phyloP scores from a whole-genome alignment of 1,139 yeast genomes.

The Casaregolazyma lundiana region DNA sequence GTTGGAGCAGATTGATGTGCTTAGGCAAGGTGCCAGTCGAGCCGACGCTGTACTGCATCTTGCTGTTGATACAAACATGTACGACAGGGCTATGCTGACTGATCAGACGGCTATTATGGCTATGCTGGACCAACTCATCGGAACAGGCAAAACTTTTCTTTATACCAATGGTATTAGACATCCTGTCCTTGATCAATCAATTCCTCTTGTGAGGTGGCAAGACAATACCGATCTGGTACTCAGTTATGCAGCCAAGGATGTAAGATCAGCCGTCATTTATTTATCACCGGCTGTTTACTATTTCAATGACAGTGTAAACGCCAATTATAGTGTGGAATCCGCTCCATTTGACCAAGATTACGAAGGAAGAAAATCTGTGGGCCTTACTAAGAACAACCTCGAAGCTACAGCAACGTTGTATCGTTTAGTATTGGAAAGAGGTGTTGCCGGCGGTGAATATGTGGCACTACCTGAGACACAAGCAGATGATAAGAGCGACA shows the following conservation, averaged over 20 bases:
- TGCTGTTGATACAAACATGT: constrained; percentile 30
- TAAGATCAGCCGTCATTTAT: constrained; percentile 4
- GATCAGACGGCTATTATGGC: constrained; percentile 27
- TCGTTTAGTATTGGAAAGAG: constrained; percentile 30
- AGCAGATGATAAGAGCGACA: not conserved
- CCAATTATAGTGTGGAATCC: constrained; percentile 2
- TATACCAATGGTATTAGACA: constrained; percentile 2
- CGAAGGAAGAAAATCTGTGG: not conserved
- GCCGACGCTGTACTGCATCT: constrained; percentile 36
- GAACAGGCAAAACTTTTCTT: constrained; percentile 22
- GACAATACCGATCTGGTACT: not conserved
- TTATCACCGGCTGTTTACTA: constrained; percentile 11
- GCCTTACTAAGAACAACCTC: not conserved
- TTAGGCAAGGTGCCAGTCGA: constrained; percentile 28
- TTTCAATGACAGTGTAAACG: constrained; percentile 17
- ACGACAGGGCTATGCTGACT: constrained; percentile 13
- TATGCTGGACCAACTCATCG: constrained; percentile 27
- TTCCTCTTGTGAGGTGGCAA: not conserved
- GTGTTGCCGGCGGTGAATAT: constrained; percentile 12
- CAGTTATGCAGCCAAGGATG: constrained; percentile 3
- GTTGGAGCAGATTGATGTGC: constrained; percentile 26
- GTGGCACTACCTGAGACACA: no score
- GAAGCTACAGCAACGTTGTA: constrained; percentile 32
- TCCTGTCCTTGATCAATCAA: not conserved
- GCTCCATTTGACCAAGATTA: constrained; percentile 14